phyloP scores from a whole-genome alignment of 2,329 filamentous ascomycete genomes.

The Albophoma yamanashiensis region DNA sequence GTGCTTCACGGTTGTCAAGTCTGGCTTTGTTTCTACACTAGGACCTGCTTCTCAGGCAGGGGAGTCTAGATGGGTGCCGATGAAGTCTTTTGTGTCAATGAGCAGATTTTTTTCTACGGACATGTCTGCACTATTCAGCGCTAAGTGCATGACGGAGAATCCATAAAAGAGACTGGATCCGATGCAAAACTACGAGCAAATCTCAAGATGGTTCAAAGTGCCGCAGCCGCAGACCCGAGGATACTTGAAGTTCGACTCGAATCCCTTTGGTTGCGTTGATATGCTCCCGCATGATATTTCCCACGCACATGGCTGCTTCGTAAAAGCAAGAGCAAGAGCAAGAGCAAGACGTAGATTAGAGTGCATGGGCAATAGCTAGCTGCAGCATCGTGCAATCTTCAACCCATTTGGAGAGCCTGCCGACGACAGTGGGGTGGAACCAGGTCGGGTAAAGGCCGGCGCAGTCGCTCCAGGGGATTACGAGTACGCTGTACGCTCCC shows the following conservation, averaged over 20 bases:
- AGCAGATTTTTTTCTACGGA: neutral
- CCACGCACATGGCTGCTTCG: neutral
- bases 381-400: neutral
- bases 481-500: no score
- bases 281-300: neutral
- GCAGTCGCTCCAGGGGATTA: neutral
- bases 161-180: neutral
- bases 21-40: constrained; percentile 29
- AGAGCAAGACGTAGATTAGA: neutral
- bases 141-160: neutral
- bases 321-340: neutral
- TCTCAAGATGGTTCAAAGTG: neutral
- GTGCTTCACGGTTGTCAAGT: constrained; percentile 23
- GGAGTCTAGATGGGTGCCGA: constrained; percentile 24
- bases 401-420: neutral
- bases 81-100: constrained; percentile 8
- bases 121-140: neutral
- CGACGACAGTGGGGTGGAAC: neutral
- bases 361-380: neutral
- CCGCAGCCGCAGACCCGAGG: neutral
- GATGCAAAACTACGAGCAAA: neutral
- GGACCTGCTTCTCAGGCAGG: constrained; percentile 27
- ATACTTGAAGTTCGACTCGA: no score
- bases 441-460: constrained; percentile 5
- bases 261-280: neutral